phyloP scores from a whole-genome alignment of 176 grass and related monocot species.

The Oryza australiensis region DNA sequence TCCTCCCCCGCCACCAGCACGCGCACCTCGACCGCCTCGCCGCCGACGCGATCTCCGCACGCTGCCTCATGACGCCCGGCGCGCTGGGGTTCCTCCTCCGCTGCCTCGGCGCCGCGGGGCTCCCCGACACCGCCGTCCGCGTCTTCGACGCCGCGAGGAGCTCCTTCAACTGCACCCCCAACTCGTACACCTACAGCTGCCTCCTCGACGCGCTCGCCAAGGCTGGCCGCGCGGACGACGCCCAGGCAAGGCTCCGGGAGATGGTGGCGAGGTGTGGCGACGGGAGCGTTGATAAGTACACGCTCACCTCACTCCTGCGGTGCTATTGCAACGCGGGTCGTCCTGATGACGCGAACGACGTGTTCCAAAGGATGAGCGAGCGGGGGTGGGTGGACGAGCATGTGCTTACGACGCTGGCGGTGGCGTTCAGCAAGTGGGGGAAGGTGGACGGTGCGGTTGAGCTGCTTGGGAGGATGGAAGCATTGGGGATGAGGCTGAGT shows the following conservation, averaged over 20 bases:
- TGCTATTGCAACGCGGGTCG: conserved; percentile 70
- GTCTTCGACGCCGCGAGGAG: conserved; percentile 57
- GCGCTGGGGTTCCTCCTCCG: conserved; percentile 78
- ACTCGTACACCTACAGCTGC: conserved; percentile 86
- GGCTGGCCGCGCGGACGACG: conserved; percentile 36
- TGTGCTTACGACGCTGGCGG: conserved; percentile 60
- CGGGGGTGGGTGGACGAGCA: conserved; percentile 63
- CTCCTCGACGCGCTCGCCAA: conserved; percentile 69
- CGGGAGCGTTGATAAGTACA: conserved; percentile 65
- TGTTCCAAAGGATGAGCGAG: conserved; percentile 64
- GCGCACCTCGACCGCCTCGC: conserved; percentile 54
- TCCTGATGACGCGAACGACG: conserved; percentile 38
- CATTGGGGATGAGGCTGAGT: conserved; percentile 39
- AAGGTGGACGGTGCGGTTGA: conserved; percentile 57
- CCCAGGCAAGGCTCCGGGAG: conserved; percentile 60
- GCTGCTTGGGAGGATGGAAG: conserved; percentile 65
- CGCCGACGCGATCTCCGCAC: conserved; percentile 25
- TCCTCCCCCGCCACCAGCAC: conserved; percentile 49
- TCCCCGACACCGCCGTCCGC: conserved; percentile 47
- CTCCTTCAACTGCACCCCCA: conserved; percentile 56
- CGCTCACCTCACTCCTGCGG: conserved; percentile 65
- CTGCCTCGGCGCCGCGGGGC: conserved; percentile 53
- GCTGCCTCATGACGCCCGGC: conserved; percentile 68
- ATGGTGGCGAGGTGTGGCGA: conserved; percentile 46
- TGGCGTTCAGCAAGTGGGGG: conserved; percentile 83